Conservation (phyloP, 2,329 filamentous ascomycete genomes). For the Ascomycota sp. region DNA sequence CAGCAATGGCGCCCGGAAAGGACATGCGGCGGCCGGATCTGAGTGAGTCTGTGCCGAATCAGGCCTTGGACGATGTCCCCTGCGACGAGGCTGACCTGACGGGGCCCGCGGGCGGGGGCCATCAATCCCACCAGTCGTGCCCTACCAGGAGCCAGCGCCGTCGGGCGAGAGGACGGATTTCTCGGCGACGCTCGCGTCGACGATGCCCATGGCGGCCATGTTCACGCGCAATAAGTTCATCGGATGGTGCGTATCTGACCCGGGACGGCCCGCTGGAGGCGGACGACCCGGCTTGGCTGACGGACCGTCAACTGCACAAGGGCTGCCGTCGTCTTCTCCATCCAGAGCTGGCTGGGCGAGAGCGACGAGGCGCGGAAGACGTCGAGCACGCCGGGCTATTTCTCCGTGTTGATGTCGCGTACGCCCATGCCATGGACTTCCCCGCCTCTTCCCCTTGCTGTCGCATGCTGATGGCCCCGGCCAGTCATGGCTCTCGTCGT, state of each 20-base stretch:
- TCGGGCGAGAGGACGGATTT: conserved; percentile 46
- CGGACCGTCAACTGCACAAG: conserved; percentile 13
- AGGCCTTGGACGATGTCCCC: neutral
- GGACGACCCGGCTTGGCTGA: neutral
- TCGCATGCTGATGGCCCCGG: neutral
- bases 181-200: conserved; percentile 47
- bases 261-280: neutral
- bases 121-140: conserved; percentile 40
- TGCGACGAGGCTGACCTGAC: neutral
- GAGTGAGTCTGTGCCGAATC: conserved; percentile 11
- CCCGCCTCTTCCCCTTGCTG: neutral
- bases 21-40: conserved; percentile 22
- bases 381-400: conserved; percentile 41
- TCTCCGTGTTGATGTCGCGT: conserved; percentile 63
- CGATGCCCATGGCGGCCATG: conserved; percentile 87
- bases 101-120: neutral
- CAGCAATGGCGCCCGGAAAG: conserved; percentile 18
- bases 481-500: conserved; percentile 36
- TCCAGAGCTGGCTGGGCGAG: conserved; percentile 60
- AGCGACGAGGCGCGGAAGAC: conserved; percentile 42
- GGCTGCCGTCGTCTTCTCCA: conserved; percentile 50
- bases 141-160: conserved; percentile 55
- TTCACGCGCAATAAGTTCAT: conserved; percentile 74
- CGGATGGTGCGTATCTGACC: conserved; percentile 28
- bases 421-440: conserved; percentile 13